These are phyloP conservation scores for Geotrichum cucujoidarum DNA, from an alignment of 1,139 yeast genomes.

Conservation along the genomic window DNA sequence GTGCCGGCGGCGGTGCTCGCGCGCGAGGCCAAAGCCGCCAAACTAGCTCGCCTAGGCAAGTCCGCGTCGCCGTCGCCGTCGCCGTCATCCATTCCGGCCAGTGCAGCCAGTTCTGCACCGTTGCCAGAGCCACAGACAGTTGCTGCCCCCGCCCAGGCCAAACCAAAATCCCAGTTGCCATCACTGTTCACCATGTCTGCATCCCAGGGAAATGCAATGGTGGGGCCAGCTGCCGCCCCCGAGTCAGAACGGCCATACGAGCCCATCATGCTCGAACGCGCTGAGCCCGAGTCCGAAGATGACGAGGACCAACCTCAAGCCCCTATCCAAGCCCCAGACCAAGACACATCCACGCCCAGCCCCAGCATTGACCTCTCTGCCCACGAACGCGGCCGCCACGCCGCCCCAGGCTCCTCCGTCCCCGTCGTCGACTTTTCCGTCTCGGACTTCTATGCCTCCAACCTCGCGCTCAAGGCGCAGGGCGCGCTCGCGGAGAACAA, in stretches of 20 bases:
- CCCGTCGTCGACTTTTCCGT: constrained; percentile 31
- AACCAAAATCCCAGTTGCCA: constrained; percentile 5
- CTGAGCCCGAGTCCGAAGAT: not conserved
- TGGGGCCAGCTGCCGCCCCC: constrained; percentile 15
- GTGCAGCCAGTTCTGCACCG: not conserved
- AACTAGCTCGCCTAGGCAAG: constrained; percentile 13
- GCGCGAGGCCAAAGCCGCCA: constrained; percentile 27
- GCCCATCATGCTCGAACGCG: constrained; percentile 20
- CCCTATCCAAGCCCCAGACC: constrained; percentile 5
- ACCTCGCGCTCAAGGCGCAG: constrained; percentile 23
- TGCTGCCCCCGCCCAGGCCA: not conserved
- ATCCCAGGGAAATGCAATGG: constrained; percentile 1
- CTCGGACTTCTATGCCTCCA: constrained; percentile 30
- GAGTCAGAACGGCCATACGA: constrained; percentile 11
- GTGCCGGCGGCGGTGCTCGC: constrained; percentile 32
- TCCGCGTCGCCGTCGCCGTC: constrained; percentile 2
- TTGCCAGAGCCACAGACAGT: not conserved
- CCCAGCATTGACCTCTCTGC: not conserved
- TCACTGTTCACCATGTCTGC: constrained; percentile 10
- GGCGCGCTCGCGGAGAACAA: constrained; percentile 27
- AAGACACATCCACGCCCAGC: not conserved
- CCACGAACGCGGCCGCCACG: constrained; percentile 7
- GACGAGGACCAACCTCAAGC: not conserved
- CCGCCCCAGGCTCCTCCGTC: not conserved
- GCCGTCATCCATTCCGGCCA: not conserved